Base-by-base conservation (phyloP, 2,329 filamentous ascomycete genomes). In the Pseudocercospora eumusae region DNA sequence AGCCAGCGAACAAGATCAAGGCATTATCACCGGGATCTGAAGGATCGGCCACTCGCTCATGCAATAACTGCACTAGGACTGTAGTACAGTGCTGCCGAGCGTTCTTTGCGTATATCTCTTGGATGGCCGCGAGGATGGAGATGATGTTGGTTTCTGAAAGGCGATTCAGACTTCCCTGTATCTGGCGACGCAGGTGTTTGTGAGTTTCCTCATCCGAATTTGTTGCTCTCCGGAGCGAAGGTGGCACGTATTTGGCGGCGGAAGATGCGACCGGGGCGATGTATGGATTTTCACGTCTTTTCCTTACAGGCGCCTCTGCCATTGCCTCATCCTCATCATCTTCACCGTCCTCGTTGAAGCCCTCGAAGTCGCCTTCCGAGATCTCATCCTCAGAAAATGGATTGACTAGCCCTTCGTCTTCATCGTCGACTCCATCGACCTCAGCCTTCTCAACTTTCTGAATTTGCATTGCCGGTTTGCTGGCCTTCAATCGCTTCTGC, bases 71-170 rank as follows among this genome's bases (percentile, higher is more conserved):
- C 2, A 93, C 86, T 1, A 98, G 80, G 0, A 87, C 88, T 0
- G 90, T 88, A 0, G 92, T 96, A 50, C 97, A 92, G 70, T 93
- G 87, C 64, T 95, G 91, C n/a, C 95, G 87, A 0, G 95, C 88
- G 68, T 96, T 87, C 45, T 88, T 87, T 59, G 88, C 85, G 74
- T 98, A 99, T 1, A 98, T 80, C 64, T 88, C 86, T 72, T 96
- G 92, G 31, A 96, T 83, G 18, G 96, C 90, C 47, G 85, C 84
- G 3, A 97, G 79, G 57, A 98, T 96, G 1, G 91, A 89, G 5
- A 96, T 76, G 65, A 99, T 82, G 69, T 95, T 98, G 40, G 92
- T 87, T 73, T 98, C 93, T 0, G 95, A 97, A 31, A 99, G 82
- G 73, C 93, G 89, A 76, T 99, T 99, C 73, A 99, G 84, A 18